Evolutionary conservation across 73 alveolate species (phyloP), one percentile per base, ranked within the genome.

Genomic region (Paramecium octaurelia): DNA sequence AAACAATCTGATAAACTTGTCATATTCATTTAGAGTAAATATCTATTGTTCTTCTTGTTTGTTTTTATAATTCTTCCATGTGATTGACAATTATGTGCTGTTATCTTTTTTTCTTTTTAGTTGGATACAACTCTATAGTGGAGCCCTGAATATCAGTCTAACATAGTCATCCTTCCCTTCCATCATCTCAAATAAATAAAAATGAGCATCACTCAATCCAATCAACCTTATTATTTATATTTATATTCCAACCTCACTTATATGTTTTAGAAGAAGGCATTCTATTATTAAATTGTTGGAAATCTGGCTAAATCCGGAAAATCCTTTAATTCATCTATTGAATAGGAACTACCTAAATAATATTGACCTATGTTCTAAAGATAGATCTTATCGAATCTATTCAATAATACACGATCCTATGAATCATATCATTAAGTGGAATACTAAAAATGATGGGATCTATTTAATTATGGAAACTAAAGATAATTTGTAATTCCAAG

Each of bases 161-260:
- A 80, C 46, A 64, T 31, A 64, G 23, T 80, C 91, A 43, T 44
- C 70, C 24, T 42, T 44, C 21, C 75, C 75, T 6, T 80, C 91
- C 16, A 80, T 80, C 46, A 44, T 24, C 14, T 80, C 91, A 80
- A 80, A 80, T 46, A 80, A 44, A 44, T 80, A 80, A 46, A 80
- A 80, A 80, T 80, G 91, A 6, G 91, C 91, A 23, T 80, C 91
- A 80, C 91, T 80, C 31, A 80, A 80, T 23, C 91, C 46, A 31
- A 80, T 80, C 16, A 80, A 35, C 31, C 91, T 80, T 16, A 80
- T 18, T 6, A 54, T n/a, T 31, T 31, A 31, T 64, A 5, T 2
- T 0, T 27, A 34, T 9, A 8, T 21, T 27, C 44, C 12, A 23
- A 64, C 84, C 84, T 64, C 84, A 64, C 75, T 44, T 34, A 80